phyloP scores from a whole-genome alignment of 306 rosid genomes.

The Malus orientalis region DNA sequence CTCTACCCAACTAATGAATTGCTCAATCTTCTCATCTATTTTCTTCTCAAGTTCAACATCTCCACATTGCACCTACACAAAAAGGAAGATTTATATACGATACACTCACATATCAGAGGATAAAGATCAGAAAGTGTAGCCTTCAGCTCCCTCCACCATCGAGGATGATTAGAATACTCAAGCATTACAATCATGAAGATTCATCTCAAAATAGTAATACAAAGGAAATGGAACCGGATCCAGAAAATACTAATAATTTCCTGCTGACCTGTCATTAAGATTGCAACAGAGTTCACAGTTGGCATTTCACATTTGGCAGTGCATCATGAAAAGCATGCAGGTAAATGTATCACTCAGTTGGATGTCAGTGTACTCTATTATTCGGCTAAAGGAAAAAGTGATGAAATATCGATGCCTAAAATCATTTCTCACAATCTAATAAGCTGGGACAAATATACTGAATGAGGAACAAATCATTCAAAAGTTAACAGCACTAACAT shows the following conservation, averaged over 20 bases:
- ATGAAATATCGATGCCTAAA: neutral
- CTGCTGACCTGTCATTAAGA: neutral
- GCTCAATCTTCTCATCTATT: conserved; percentile 92
- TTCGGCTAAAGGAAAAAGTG: neutral
- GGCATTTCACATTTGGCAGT: neutral
- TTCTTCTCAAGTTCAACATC: conserved; percentile 82
- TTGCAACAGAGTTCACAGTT: neutral
- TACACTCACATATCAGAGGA: neutral
- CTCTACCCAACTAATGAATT: conserved; percentile 91
- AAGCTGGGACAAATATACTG: neutral
- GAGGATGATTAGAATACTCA: neutral
- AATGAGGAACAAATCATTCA: neutral
- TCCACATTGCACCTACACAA: conserved; percentile 87
- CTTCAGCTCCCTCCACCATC: neutral
- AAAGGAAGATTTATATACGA: neutral
- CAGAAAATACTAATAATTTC: neutral
- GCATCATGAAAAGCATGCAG: no score
- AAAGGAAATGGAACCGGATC: neutral
- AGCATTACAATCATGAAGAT: neutral
- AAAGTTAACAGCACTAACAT: neutral
- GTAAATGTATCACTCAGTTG: neutral
- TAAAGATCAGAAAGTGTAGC: neutral
- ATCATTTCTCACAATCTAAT: neutral
- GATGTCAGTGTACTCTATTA: neutral
- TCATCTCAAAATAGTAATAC: neutral